phyloP scores from a whole-genome alignment of 192 early-diverging fungal species.

The Coemansia sp. region DNA sequence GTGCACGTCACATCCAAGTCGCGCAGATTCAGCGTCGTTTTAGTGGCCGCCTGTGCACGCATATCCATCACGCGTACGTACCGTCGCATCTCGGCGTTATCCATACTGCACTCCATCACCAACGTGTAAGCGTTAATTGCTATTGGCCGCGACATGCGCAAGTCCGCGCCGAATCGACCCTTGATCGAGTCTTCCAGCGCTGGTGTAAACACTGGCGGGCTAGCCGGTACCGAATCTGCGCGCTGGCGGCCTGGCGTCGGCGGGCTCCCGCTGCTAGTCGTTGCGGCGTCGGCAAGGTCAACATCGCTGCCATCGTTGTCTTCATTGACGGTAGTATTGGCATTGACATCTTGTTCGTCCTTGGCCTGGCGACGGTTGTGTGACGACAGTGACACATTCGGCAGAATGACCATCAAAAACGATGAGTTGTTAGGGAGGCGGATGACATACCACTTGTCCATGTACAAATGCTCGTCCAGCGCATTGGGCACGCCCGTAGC shows the following conservation, averaged over 20 bases:
- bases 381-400: slow-evolving; percentile 41
- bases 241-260: slow-evolving; percentile 3
- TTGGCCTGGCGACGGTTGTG: slow-evolving; percentile 18
- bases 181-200: slow-evolving; percentile 39
- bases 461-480: slow-evolving; percentile 46
- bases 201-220: slow-evolving; percentile 37
- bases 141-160: background rate
- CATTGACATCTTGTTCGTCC: background rate
- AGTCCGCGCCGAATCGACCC: slow-evolving; percentile 1
- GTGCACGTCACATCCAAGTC: slow-evolving; percentile 20
- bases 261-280: background rate
- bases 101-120: slow-evolving; percentile 56
- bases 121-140: slow-evolving; percentile 44
- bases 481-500: slow-evolving; percentile 45
- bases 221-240: slow-evolving; percentile 28
- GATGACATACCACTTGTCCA: slow-evolving; percentile 55
- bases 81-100: slow-evolving; percentile 46
- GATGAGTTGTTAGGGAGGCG: slow-evolving; percentile 51
- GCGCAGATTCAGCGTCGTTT: slow-evolving; percentile 39
- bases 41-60: slow-evolving; percentile 1
- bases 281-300: background rate
- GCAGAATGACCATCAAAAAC: slow-evolving; percentile 52
- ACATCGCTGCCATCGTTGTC: background rate
- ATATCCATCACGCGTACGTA: slow-evolving; percentile 28
- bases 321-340: background rate